Evolutionary conservation across 2,329 filamentous ascomycete species (phyloP).

Genomic region (Ophiostoma australiae): DNA sequence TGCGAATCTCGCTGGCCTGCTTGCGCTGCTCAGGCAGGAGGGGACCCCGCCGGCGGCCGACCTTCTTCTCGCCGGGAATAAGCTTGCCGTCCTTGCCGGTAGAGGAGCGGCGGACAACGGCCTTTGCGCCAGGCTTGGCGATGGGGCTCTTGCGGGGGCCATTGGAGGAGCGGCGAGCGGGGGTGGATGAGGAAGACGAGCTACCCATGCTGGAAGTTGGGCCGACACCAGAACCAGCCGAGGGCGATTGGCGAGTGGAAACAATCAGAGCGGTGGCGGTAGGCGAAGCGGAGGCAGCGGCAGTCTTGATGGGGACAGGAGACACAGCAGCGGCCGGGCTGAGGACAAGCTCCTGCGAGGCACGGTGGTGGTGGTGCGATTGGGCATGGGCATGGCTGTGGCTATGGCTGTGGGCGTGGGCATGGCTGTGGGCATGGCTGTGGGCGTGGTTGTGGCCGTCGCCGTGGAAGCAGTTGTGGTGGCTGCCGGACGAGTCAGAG

Average conservation of each 20-base stretch:
- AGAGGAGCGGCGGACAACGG: constrained; percentile 73
- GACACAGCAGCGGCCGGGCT: constrained; percentile 64
- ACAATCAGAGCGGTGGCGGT: constrained; percentile 15
- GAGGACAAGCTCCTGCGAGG: constrained; percentile 51
- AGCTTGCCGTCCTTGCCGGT: constrained; percentile 70
- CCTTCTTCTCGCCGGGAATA: constrained; percentile 72
- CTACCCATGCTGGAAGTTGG: constrained; percentile 31
- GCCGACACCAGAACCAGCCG: constrained; percentile 55
- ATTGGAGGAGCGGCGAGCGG: constrained; percentile 59
- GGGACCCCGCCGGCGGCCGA: constrained; percentile 83
- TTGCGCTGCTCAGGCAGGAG: constrained; percentile 90
- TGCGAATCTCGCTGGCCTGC: constrained; percentile 94
- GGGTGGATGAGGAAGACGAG: constrained; percentile 57
- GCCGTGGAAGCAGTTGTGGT: constrained; percentile 59
- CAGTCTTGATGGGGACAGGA: constrained; percentile 64
- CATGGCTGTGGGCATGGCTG: constrained; percentile 43
- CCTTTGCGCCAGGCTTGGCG: constrained; percentile 69
- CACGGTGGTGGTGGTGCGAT: constrained; percentile 36
- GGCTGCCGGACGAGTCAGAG: constrained; percentile 60
- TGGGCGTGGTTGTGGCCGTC: constrained; percentile 43
- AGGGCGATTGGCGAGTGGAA: constrained; percentile 53
- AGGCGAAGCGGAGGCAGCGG: constrained; percentile 31
- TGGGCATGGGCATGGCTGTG: constrained; percentile 42
- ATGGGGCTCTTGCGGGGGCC: constrained; percentile 70
- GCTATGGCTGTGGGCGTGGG: constrained; percentile 44